phyloP scores from a whole-genome alignment of 169 alveolate genomes.

The Cryptosporidium ryanae region DNA sequence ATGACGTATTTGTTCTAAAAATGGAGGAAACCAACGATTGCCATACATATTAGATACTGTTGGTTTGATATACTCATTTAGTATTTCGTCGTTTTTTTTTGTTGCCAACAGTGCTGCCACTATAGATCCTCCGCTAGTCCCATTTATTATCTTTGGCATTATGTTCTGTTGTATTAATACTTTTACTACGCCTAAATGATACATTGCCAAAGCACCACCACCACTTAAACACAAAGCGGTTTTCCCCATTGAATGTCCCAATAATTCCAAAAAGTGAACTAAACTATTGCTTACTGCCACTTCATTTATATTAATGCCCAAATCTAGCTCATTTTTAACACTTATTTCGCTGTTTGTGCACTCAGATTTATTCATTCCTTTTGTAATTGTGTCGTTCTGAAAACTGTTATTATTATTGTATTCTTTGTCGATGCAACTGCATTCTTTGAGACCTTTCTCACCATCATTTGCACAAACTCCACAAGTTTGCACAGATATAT shows the following conservation, averaged over 20 bases:
- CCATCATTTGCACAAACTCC: background rate
- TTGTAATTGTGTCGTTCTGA: background rate
- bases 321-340: background rate
- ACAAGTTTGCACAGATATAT: background rate
- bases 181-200: slow-evolving; percentile 80
- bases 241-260: slow-evolving; percentile 77
- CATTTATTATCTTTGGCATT: slow-evolving; percentile 82
- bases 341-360: background rate
- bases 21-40: slow-evolving; percentile 76
- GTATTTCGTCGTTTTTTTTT: slow-evolving; percentile 79
- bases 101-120: slow-evolving; percentile 85
- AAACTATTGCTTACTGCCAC: slow-evolving; percentile 67
- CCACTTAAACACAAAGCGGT: slow-evolving; percentile 82
- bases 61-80: slow-evolving; percentile 75
- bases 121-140: slow-evolving; percentile 84
- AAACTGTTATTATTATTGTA: background rate
- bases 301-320: background rate
- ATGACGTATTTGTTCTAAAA: slow-evolving; percentile 63
- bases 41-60: slow-evolving; percentile 72
- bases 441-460: background rate
- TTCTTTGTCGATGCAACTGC: background rate
- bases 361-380: background rate
- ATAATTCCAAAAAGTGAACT: slow-evolving; percentile 53
- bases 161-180: slow-evolving; percentile 77
- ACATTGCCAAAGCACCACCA: slow-evolving; percentile 80